Base-by-base conservation (phyloP, 2,329 filamentous ascomycete species). In the Alternaria arborescens region DNA sequence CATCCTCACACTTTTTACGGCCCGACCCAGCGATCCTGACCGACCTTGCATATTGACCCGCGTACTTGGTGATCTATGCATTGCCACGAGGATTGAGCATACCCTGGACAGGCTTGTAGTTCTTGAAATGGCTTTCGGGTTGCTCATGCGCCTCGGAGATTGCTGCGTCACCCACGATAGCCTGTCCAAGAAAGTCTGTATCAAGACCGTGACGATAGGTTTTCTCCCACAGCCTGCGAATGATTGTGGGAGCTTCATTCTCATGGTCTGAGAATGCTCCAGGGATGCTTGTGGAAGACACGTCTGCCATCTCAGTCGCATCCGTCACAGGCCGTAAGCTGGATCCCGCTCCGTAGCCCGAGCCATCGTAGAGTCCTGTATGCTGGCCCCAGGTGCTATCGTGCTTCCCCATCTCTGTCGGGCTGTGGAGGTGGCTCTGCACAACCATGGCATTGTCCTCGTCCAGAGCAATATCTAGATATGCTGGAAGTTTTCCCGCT, bases 331-430 rank as follows among this genome's bases (percentile, higher is more conserved):
- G 47, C 20, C 38, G 56, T 2, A 58, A 60, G 30, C 46, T 43
- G 8, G 53, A 51, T 26, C 64, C 63, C 14, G 61, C 55, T 6
- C 67, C 72, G 41, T 73, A 76, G 26, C 70, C 71, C 32, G 65
- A 65, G 7, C 71, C 71, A 20, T 74, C 68, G 57, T 73, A 74
- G 28, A 71, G 56, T 24, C 68, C 47, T 16, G 44, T 30, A 34
- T 52, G 62, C 26, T 47, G 26, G 52, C 60, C 40, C 53, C 51
- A 56, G 8, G 47, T 41, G 24, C 42, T 56, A 11, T 52, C 48
- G 28, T 48, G 58, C 48, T 50, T 58, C 28, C 24, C 26, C 36
- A 22, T 14, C 14, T 53, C 34, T 22, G 20, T 38, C 32, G 28
- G 26, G 11, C 40, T 54, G 50, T 24, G 22, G 24, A 48, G 16